Evolutionary conservation across 352 stramenopile genomes (phyloP).

Genomic region (Globisporangium perplexum): DNA sequence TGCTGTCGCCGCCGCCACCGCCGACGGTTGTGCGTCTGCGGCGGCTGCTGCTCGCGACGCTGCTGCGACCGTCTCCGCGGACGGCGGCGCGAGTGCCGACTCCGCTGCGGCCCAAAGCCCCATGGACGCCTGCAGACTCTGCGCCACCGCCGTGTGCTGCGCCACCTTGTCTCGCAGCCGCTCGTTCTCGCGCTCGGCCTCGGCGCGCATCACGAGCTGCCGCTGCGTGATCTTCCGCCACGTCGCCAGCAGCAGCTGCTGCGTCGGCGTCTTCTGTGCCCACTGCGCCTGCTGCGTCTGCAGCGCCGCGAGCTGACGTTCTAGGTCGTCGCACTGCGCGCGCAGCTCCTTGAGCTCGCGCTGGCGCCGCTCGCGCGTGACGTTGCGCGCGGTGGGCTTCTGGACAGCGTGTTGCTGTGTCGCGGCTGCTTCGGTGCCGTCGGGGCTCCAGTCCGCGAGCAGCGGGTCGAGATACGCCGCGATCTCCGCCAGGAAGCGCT

Average conservation of each 20-base stretch:
- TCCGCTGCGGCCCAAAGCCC: background rate
- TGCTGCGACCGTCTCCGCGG: no score
- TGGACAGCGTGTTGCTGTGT: no score
- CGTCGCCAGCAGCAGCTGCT: constrained; percentile 1
- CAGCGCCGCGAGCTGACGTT: background rate
- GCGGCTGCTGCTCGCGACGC: no score
- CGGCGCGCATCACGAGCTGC: background rate
- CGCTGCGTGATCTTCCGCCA: constrained; percentile 7
- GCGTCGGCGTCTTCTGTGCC: background rate
- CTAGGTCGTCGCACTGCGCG: background rate
- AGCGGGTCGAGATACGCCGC: constrained; percentile 3
- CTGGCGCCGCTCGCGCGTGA: constrained; percentile 1
- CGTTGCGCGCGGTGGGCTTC: background rate
- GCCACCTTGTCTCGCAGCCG: background rate
- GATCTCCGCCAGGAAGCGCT: constrained; percentile 4
- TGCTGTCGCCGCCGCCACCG: no score
- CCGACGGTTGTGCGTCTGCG: background rate
- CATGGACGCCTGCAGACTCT: background rate
- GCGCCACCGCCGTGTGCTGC: background rate
- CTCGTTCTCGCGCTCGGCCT: constrained; percentile 4
- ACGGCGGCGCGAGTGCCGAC: background rate
- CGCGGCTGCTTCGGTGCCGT: no score
- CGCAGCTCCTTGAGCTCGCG: constrained; percentile 2
- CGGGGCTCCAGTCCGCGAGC: constrained; percentile 1
- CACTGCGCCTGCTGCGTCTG: background rate